A percentile compares a stretch with the other conserved stretches of the same genome.
phyloP scores from a whole-genome alignment of 441 rosid species.

The Euphorbia schlechtendalii region DNA sequence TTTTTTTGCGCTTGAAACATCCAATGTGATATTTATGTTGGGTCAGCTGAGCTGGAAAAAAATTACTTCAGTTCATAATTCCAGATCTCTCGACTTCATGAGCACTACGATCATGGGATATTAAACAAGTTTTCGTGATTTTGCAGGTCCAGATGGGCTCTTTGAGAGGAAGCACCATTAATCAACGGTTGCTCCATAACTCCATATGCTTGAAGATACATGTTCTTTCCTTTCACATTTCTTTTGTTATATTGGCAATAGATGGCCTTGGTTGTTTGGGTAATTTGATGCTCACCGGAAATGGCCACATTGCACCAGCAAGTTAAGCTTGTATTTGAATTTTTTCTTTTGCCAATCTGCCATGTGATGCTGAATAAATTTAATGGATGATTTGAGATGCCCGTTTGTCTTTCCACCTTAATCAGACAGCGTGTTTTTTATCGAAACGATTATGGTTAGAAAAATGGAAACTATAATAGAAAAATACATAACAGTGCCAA shows the following conservation, averaged over 20 bases:
- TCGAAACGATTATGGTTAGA: too few relatives aligned
- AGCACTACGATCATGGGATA: background rate
- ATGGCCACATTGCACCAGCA: slow-evolving; percentile 14
- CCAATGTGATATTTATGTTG: background rate
- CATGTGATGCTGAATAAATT: slow-evolving; percentile 15
- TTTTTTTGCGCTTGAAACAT: background rate
- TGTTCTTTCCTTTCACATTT: background rate
- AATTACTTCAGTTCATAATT: background rate
- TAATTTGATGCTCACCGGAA: slow-evolving; percentile 17
- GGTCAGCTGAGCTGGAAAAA: background rate
- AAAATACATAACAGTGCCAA: too few relatives aligned
- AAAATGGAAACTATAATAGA: too few relatives aligned
- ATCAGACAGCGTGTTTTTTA: too few relatives aligned
- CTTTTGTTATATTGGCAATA: background rate
- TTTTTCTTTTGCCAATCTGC: background rate
- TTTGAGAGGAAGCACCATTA: slow-evolving; percentile 70
- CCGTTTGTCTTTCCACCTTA: background rate
- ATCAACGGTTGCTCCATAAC: background rate
- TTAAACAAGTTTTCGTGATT: background rate
- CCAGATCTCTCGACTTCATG: background rate
- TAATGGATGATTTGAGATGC: slow-evolving; percentile 7
- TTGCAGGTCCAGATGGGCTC: slow-evolving; percentile 91
- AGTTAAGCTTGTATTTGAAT: background rate
- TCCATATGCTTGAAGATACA: slow-evolving; percentile 2
- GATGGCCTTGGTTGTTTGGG: slow-evolving; percentile 13